Percentiles rank a stretch among this genome's conserved stretches.
phyloP scores from a whole-genome alignment of 2,329 filamentous ascomycete genomes.

The Colletotrichum navitas region DNA sequence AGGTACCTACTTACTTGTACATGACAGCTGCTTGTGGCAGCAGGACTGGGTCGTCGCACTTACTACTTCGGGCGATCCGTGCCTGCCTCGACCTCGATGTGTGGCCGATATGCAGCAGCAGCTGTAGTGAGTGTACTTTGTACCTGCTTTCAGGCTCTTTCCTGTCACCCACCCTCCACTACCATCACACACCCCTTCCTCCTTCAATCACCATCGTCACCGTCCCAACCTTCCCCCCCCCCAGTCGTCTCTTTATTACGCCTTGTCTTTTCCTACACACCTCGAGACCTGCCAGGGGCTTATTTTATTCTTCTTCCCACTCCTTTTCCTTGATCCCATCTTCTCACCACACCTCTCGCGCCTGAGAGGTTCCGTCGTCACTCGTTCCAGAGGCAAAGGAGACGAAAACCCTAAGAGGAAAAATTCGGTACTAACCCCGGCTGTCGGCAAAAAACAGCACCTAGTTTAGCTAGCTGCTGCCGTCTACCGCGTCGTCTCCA shows the following conservation, averaged over 20 bases:
- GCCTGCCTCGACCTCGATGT: conserved; percentile 16
- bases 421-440: conserved; percentile 37
- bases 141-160: conserved; percentile 39
- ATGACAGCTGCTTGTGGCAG: conserved; percentile 23
- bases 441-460: conserved; percentile 22
- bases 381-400: conserved; percentile 13
- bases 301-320: too few relatives aligned
- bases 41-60: conserved; percentile 19
- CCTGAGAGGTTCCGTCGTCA: conserved; percentile 12
- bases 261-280: conserved; percentile 5
- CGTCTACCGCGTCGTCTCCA: conserved; percentile 15
- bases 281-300: background rate
- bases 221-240: conserved; percentile 11
- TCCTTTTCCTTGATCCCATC: background rate
- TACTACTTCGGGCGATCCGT: conserved; percentile 33
- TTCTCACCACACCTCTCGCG: conserved; percentile 2
- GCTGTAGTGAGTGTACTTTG: conserved; percentile 14
- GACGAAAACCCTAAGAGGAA: background rate
- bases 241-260: background rate
- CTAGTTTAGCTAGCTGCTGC: conserved; percentile 11
- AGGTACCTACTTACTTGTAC: background rate
- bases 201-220: conserved; percentile 32
- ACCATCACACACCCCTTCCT: conserved; percentile 8
- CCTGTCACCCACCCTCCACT: conserved; percentile 16
- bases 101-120: conserved; percentile 26